Evolutionary conservation across 1,139 yeast species (phyloP), one percentile per base, ranked within the genome.

Genomic region (Hansenula sp.): DNA sequence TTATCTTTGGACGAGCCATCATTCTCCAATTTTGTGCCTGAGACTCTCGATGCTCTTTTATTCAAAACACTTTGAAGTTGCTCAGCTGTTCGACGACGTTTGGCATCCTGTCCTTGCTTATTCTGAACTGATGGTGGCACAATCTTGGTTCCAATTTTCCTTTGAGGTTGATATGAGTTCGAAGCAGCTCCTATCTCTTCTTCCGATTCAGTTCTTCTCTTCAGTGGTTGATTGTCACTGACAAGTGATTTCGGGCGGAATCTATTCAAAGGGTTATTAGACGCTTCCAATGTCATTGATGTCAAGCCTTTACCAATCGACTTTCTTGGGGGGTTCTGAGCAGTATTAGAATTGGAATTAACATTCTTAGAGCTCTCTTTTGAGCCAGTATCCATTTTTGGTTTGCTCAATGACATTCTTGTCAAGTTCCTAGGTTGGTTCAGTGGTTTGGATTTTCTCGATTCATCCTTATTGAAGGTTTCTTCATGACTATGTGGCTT

Each of bases 81-180:
- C 11, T 54, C 61, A 5, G 52, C 54, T 5, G 61, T 55, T 13
- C 51, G 52, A 17, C 57, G 59, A 36, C 59, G 56, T 27, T 54
- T 55, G 3, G 46, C 47, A 40, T 53, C 59, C 19, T 51, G 59
- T 18, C 36, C 28, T 21, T 50, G 51, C 28, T 51, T 48, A 3
- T 45, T 19, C 32, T 52, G 52, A 2, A 30, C 24, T 29, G 36
- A 43, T 25, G 58, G 57, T 8, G 58, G 47, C 15, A 54, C 49
- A 41, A 55, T 47, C 40, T 54, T 57, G 4, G 52, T 41, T 1
- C 56, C 56, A 45, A 57, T 51, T 36, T 54, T 57, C 43, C 58
- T 51, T 16, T 46, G 48, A 2, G 57, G 52, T 27, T 54, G 59
- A 33, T 42, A 41, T 9, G 40, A 25, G 3, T 29, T 18, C 10